Conservation (phyloP, 2,329 filamentous ascomycete species). For the Iodosphaeria phyllophila region DNA sequence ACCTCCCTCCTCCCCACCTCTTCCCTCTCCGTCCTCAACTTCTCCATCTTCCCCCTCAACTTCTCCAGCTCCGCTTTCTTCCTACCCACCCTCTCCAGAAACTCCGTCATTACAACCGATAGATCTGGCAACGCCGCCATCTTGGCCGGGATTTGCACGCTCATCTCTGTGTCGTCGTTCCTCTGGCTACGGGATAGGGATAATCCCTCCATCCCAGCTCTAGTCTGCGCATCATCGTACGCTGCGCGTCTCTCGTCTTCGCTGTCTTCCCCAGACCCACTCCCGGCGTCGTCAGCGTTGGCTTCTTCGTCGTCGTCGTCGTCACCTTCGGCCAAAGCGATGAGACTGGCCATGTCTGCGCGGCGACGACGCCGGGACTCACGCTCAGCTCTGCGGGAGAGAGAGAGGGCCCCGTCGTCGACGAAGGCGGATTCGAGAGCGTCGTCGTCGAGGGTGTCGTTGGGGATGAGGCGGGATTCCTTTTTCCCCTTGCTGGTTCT, state of each 20-base stretch:
- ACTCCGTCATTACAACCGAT: conserved; percentile 45
- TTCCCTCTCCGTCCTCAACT: conserved; percentile 39
- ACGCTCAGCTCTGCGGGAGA: conserved; percentile 62
- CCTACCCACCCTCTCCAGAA: conserved; percentile 37
- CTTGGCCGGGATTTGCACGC: conserved; percentile 44
- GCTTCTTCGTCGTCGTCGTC: conserved; percentile 23
- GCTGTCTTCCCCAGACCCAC: too few species aligned
- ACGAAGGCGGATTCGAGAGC: conserved; percentile 91
- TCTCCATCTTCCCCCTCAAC: conserved; percentile 35
- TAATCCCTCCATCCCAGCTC: conserved; percentile 66
- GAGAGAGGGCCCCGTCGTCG: conserved; percentile 61
- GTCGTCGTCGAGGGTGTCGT: conserved; percentile 83
- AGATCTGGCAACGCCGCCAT: conserved; percentile 66
- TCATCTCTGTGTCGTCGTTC: conserved; percentile 18
- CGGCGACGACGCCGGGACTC: conserved; percentile 48
- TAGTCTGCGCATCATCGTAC: conserved; percentile 74
- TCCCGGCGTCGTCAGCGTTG: too few species aligned
- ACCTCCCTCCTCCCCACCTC: conserved; percentile 49
- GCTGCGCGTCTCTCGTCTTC: conserved; percentile 56
- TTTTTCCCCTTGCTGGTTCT: conserved; percentile 52
- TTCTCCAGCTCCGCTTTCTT: conserved; percentile 36
- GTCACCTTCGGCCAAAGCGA: conserved; percentile 57
- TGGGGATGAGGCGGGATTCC: conserved; percentile 59
- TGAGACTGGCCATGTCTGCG: conserved; percentile 67
- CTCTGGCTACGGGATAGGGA: conserved; percentile 25